A percentile compares a stretch with the other conserved stretches of the same genome.
phyloP scores from a whole-genome alignment of 805 yeast species.

The Danielia oregonensis region DNA sequence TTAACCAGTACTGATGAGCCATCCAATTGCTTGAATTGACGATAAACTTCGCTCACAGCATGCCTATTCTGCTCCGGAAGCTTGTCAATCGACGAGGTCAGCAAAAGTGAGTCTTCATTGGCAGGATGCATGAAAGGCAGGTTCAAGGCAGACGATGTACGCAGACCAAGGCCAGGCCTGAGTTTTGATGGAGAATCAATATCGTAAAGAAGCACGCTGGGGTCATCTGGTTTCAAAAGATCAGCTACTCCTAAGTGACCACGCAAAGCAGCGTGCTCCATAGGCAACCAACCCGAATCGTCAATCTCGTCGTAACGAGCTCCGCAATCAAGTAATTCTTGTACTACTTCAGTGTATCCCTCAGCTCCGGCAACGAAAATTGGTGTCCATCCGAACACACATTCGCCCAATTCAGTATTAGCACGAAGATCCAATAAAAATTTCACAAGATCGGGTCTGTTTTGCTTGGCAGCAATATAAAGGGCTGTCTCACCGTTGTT shows the following conservation, averaged over 20 bases:
- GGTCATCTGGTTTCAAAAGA: constrained; percentile 49
- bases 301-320: constrained; percentile 60
- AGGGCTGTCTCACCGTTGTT: constrained; percentile 71
- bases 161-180: constrained; percentile 12
- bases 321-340: constrained; percentile 48
- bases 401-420: constrained; percentile 70
- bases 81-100: constrained; percentile 34
- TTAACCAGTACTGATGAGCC: constrained; percentile 18
- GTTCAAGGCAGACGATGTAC: constrained; percentile 8
- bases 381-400: constrained; percentile 91
- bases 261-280: constrained; percentile 90
- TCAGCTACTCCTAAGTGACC: constrained; percentile 77
- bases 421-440: constrained; percentile 59
- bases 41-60: constrained; percentile 35
- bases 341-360: constrained; percentile 60
- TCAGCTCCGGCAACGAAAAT: constrained; percentile 86
- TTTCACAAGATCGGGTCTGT: constrained; percentile 50
- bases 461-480: constrained; percentile 72
- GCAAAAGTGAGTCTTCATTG: constrained; percentile 15
- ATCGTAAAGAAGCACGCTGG: constrained; percentile 30
- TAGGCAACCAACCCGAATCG: constrained; percentile 94
- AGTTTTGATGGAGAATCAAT: constrained; percentile 33
- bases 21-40: constrained; percentile 32
- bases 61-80: constrained; percentile 30
- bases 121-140: constrained; percentile 15